phyloP scores from a whole-genome alignment of 495 filamentous ascomycete genomes.

The Penicillium macrosclerotiorum region DNA sequence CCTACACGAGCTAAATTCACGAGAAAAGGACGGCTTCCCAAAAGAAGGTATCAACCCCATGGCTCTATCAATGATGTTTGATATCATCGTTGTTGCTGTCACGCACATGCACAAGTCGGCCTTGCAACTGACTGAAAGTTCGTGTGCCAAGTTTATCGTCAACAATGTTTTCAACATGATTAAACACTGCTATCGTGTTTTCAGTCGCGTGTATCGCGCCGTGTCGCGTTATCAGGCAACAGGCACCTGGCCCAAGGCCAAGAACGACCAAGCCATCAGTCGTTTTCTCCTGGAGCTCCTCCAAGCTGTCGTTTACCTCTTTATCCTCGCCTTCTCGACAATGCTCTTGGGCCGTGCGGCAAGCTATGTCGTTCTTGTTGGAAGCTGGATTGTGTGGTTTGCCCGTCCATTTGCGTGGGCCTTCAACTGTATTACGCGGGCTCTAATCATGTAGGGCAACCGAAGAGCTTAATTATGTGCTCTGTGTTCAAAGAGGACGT shows the following conservation, averaged over 20 bases:
- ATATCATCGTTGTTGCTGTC: conserved; percentile 31
- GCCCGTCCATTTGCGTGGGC: conserved; percentile 37
- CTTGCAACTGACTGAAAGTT: conserved; percentile 23
- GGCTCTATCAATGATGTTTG: conserved; percentile 30
- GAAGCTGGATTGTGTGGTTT: conserved; percentile 45
- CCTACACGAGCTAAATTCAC: conserved; percentile 13
- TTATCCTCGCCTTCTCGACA: conserved; percentile 34
- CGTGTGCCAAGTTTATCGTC: conserved; percentile 27
- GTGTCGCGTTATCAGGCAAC: conserved; percentile 36
- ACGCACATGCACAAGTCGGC: conserved; percentile 28
- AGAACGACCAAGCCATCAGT: conserved; percentile 29
- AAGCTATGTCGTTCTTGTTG: conserved; percentile 36
- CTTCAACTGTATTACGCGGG: conserved; percentile 30
- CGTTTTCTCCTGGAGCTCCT: conserved; percentile 32
- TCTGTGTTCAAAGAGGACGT: no score
- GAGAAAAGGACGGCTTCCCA: conserved; percentile 9
- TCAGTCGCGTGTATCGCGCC: conserved; percentile 23
- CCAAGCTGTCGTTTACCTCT: conserved; percentile 37
- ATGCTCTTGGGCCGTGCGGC: conserved; percentile 33
- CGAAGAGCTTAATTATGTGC: no score
- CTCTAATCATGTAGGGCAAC: conserved; percentile 21
- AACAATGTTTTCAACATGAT: conserved; percentile 35
- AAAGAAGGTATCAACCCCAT: conserved; percentile 17
- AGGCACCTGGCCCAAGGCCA: conserved; percentile 33
- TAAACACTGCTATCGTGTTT: conserved; percentile 37